Evolutionary conservation across 1,284 basidiomycete genomes (phyloP), one percentile per base, ranked within the genome.

Genomic region (Neotropicomus parvogracilis): DNA sequence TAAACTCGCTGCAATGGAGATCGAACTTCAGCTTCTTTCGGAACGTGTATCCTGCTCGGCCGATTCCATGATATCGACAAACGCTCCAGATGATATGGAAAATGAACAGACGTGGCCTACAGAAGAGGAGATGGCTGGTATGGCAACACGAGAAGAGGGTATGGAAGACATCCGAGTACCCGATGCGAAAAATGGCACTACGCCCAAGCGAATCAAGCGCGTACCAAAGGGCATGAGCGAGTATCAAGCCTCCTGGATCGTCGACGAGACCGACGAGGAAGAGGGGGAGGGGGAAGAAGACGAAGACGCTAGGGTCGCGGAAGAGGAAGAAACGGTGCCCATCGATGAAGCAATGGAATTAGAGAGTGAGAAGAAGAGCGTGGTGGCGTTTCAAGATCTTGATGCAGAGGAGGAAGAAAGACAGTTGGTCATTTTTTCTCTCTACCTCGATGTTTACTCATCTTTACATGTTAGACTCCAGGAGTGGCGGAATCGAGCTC

Each of bases 51-150:
- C 75, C 0, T 83, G 85, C 7, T 74, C 81, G 1, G 91, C 89
- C 1, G 95, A 99, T 65, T 95, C 95, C 6, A 73, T 98, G 26
- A 79, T 91, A 3, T 91, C 90, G 1, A 86, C 81, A 51, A 97
- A 98, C 62, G 83, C 87, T 27, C 89, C 89, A 0, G 93, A 98
- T 59, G 82, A 91, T 51, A 77, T 97, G 69, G 83, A 78, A 13
- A 95, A 95, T 63, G 95, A 99, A 63, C 95, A 99, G 69, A 99
- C 95, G 0, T 98, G 95, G 95, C 95, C 95, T 0, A 97, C 94
- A 0, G 94, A 98, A 65, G 95, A 98, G 58, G 95, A 98, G 66
- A 91, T 99, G 84, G 74, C 73, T 4, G 73, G 67, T 4, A 69
- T 63, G 1, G 60, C 52, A 34, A 54, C 50, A 3, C 68, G 71